phyloP scores from a whole-genome alignment of 345 rosid genomes.

The Eucalyptus marginata region DNA sequence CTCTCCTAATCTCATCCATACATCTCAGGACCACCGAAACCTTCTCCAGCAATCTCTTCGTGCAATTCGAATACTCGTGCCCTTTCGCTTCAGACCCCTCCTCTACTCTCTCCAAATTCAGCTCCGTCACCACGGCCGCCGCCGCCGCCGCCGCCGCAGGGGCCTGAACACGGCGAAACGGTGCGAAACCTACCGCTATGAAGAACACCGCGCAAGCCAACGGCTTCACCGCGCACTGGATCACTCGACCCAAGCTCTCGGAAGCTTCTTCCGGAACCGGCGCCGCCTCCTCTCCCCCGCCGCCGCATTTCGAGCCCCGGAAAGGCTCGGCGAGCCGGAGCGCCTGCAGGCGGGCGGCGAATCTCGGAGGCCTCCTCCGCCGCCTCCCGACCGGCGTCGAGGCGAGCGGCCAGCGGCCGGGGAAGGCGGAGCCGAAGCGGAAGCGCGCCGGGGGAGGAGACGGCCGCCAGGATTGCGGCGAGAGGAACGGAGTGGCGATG shows the following conservation, averaged over 20 bases:
- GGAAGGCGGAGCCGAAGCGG: conserved; percentile 2
- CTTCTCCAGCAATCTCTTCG: conserved; percentile 45
- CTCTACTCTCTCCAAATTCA: conserved; percentile 6
- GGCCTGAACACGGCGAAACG: conserved; percentile 25
- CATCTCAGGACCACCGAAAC: conserved; percentile 45
- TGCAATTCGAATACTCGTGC: conserved; percentile 39
- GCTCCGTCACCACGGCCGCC: conserved; percentile 9
- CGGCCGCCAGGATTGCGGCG: not conserved
- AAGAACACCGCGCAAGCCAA: conserved; percentile 43
- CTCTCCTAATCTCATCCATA: conserved; percentile 48
- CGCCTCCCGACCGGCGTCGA: not conserved
- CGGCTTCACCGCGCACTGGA: conserved; percentile 24
- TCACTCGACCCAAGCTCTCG: not conserved
- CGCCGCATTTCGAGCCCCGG: not conserved
- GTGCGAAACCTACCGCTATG: conserved; percentile 52
- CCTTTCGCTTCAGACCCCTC: conserved; percentile 17
- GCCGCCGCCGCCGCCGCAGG: conserved; percentile 47
- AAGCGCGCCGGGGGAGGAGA: conserved; percentile 15
- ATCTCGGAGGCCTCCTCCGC: not conserved
- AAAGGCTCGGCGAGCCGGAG: not conserved
- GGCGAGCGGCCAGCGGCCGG: not conserved
- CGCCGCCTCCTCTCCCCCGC: not conserved
- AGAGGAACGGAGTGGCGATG: not conserved
- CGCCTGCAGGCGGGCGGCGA: not conserved
- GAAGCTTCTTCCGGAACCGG: not conserved